Evolutionary conservation across 202 grass and related monocot genomes (phyloP), one percentile per base, ranked within the genome.

Genomic region (Musa balbisiana): DNA sequence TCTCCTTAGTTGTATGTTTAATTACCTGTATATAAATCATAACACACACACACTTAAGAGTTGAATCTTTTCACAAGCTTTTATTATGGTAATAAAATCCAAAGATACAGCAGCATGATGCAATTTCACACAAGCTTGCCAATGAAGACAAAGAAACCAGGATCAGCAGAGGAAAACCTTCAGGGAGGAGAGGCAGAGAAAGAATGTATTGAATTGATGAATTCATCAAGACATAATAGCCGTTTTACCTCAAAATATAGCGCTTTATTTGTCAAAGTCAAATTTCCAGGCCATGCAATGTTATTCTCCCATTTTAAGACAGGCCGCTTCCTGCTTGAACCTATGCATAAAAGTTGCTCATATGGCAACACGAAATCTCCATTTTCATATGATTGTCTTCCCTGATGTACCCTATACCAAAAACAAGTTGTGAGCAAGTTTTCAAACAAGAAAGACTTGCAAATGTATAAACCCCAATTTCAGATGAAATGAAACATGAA

Each of bases 291-390:
- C 94, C 91, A 94, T 78, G 91, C 94, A 79, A 82, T 87, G 62
- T 92, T 98, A 68, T 88, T 77, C 80, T 98, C 94, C 94, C 91
- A 98, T 91, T 98, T 98, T 78, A 98, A 83, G 73, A 98, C 91
- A 70, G 91, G 94, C 49, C 91, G 78, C 86, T 91, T 98, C 85
- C 82, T 93, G 82, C 91, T 98, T 75, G 94, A 94, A 70, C 85
- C 88, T 81, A 98, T 89, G 82, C 94, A 98, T 75, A 98, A 73
- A 59, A 98, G 82, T 80, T 98, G 87, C 80, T 98, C 91, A 3
- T 85, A 87, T 77, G 85, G 75, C 60, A 86, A 81, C 77, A 88
- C 69, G 79, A 60, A 22, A 81, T 88, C 87, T 83, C 91, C 87
- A 76, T 53, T 82, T 81, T 88, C 72, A 83, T 94, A 90, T 78